Evolutionary conservation across 1,284 basidiomycete species (phyloP), one percentile per base, ranked within the genome.

Genomic region (Apiotrichum siamense): DNA sequence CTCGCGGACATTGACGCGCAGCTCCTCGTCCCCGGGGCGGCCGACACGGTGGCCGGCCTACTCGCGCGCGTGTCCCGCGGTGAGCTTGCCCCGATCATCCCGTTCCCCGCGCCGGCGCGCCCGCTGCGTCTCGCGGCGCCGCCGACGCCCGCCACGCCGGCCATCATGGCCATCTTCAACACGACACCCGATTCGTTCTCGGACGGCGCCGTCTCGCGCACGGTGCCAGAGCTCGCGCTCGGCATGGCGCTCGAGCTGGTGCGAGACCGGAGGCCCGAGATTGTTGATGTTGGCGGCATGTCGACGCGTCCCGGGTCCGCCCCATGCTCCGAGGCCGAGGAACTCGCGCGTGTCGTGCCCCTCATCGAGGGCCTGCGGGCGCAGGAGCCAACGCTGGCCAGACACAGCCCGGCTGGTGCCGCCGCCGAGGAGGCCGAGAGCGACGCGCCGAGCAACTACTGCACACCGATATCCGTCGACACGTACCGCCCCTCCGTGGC

Each of bases 141-240:
- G 26, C 9, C 40, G n/a, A 23, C 31, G 1, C 50, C 50, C 2
- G 60, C 67, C 12, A 63, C 61, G 25, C 91, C 88, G 1, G 80
- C 81, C 52, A 72, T 97, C 53, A 98, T 98, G 96, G 87, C 87
- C 0, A 97, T 91, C 5, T 80, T 98, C 59, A 97, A 98, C 67
- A 81, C 83, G 3, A 98, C 96, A 0, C 96, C 96, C 1, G 93
- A 99, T 74, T 97, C 92, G 0, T 98, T 98, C 75, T 97, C 93
- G 0, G 92, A 97, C 60, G 91, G 91, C 7, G 80, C 84, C 1
- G 70, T 43, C 0, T 17, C 53, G 13, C 66, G 69, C 9, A 56
- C 69, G 12, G 48, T 63, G 7, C 47, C 58, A 13, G 52, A 59
- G 1, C 50, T 61, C 15, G 63, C 62, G 2, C 58, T 76, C 4